These are phyloP conservation scores for Clonostachys sp. DNA, from an alignment of 2,329 filamentous ascomycete species.

Conservation along the genomic window DNA sequence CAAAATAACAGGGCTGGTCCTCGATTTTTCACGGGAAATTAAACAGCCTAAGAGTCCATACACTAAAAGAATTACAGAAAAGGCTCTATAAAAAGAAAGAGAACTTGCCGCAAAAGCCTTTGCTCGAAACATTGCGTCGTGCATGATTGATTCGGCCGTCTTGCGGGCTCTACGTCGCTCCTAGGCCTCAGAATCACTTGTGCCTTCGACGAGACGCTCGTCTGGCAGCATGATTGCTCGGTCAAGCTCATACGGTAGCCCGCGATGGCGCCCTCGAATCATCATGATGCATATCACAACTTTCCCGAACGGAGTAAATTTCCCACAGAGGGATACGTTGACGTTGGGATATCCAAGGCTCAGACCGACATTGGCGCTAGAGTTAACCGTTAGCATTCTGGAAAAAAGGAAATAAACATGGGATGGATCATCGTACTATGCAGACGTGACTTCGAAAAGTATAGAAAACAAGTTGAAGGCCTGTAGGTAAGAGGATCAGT, in stretches of 20 bases:
- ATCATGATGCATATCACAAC: slow-evolving; percentile 29
- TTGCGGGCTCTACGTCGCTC: too few species aligned
- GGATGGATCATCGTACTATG: slow-evolving; percentile 3
- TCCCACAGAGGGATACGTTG: slow-evolving; percentile 17
- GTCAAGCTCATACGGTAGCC: slow-evolving; percentile 24
- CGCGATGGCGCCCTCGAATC: slow-evolving; percentile 28
- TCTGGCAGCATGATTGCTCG: slow-evolving; percentile 23
- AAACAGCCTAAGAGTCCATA: too few species aligned
- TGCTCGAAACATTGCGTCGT: too few species aligned
- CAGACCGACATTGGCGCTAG: slow-evolving; percentile 26
- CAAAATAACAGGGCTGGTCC: too few species aligned
- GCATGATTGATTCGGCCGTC: too few species aligned
- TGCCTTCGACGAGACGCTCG: background rate
- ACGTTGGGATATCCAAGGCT: slow-evolving; percentile 23
- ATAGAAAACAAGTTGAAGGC: slow-evolving; percentile 5
- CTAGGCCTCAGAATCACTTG: too few species aligned
- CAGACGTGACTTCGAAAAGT: slow-evolving; percentile 5
- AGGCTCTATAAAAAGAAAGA: too few species aligned
- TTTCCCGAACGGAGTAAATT: slow-evolving; percentile 25
- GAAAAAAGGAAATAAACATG: too few species aligned
- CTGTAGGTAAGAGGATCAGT: background rate
- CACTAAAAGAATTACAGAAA: too few species aligned
- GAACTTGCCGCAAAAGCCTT: too few species aligned
- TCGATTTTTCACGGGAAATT: too few species aligned
- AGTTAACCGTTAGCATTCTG: background rate